Evolutionary conservation across 2,329 filamentous ascomycete genomes (phyloP), one percentile per base, ranked within the genome.

Genomic region (Bipolaris gigantea): DNA sequence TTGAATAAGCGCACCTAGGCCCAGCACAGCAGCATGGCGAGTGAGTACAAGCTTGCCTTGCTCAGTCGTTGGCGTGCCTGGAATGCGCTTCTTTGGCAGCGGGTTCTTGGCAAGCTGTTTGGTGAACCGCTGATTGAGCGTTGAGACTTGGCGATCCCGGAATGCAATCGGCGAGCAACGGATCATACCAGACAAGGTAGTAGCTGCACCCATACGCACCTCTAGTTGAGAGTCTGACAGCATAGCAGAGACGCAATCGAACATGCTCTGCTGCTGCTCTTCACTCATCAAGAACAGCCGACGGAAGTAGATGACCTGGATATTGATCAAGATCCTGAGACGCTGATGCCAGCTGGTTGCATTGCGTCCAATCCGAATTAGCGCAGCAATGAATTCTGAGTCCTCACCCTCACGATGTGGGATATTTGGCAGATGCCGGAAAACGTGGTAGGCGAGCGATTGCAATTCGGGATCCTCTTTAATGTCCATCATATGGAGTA

Each of bases 401-500:
- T 96, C 91, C 73, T 97, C 90, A 53, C 92, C 92, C 30, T 87
- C 84, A 2, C 90, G 87, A 77, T 97, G 93, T 0, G 94, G 92
- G 52, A 99, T 91, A 73, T 99, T 99, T 13, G 94, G 92, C 15
- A 99, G 80, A 70, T 99, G 93, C 6, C 93, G 89, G 79, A 97
- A 99, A 38, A 99, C 94, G 69, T 96, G 92, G 71, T 97, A 99
- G 0, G 94, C 93, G 8, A 97, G 83, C 9, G 89, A 88, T 80
- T 97, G 95, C 2, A 99, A 83, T 74, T 99, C 95, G 0, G 91
- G 92, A 67, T 99, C 94, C 74, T 99, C 94, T 74, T 97, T 97
- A 73, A 99, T 91, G 70, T 99, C 94, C 93, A 99, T 99, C 94
- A 99, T 99, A 79, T 99, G 92, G 48, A 99, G 79, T 13, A 99